Percentiles rank a stretch among this genome's conserved stretches.
Evolutionary conservation across 1,284 basidiomycete species (phyloP).

Genomic region (Porodaedalea pini): DNA sequence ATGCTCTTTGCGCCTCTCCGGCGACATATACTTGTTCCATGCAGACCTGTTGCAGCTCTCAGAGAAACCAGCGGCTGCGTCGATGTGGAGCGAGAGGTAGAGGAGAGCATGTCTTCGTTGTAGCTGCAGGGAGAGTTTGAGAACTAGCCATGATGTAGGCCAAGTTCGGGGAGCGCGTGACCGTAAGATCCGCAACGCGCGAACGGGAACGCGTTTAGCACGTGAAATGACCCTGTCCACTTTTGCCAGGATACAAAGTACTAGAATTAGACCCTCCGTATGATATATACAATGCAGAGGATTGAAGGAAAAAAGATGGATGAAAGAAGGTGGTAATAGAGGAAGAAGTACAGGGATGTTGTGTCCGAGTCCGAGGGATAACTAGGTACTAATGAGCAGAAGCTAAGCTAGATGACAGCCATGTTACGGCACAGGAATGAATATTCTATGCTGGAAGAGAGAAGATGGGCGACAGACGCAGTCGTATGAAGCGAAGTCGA

Average conservation of each 20-base stretch:
- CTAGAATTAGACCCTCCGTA: too few species aligned
- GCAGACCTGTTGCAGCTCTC: neutral
- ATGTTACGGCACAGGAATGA: neutral
- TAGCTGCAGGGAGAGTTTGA: neutral
- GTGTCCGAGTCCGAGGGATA: slow-evolving; percentile 1
- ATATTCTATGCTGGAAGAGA: neutral
- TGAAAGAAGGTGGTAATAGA: neutral
- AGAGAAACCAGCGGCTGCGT: neutral
- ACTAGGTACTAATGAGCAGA: neutral
- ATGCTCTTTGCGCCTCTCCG: neutral
- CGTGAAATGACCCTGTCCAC: neutral
- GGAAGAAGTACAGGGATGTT: slow-evolving; percentile 1
- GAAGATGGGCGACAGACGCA: neutral
- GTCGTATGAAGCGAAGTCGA: neutral
- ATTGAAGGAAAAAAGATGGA: neutral
- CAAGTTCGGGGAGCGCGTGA: neutral
- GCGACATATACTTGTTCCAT: neutral
- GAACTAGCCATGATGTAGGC: neutral
- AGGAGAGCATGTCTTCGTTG: slow-evolving; percentile 1
- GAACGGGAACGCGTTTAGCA: neutral
- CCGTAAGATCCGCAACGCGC: slow-evolving; percentile 6
- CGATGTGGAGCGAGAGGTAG: slow-evolving; percentile 5
- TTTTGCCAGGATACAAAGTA: too few species aligned
- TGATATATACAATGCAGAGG: neutral
- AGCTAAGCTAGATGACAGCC: slow-evolving; percentile 1